phyloP scores from a whole-genome alignment of 2,329 filamentous ascomycete species.

The Fusarium pseudograminearum region DNA sequence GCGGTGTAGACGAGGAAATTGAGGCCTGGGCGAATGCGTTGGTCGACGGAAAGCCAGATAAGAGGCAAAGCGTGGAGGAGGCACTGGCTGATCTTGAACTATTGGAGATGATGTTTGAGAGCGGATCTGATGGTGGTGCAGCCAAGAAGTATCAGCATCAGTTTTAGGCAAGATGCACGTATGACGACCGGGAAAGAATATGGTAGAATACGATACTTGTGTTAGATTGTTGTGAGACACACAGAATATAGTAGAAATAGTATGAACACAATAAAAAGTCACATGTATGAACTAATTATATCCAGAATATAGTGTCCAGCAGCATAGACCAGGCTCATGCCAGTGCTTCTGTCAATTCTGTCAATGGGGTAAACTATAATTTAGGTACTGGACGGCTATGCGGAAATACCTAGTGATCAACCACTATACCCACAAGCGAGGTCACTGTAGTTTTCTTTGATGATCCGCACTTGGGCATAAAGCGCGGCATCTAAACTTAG shows the following conservation, averaged over 20 bases:
- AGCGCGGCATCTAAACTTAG: neutral
- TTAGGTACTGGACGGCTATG: neutral
- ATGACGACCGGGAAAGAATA: slow-evolving; percentile 48
- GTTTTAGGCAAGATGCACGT: slow-evolving; percentile 17
- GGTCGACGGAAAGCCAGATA: slow-evolving; percentile 59
- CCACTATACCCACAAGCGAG: slow-evolving; percentile 6
- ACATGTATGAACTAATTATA: neutral
- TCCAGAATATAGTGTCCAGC: neutral
- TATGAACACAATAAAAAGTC: neutral
- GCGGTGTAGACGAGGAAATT: slow-evolving; percentile 70
- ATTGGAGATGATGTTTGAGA: slow-evolving; percentile 63
- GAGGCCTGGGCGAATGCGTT: slow-evolving; percentile 70
- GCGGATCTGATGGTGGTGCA: slow-evolving; percentile 59
- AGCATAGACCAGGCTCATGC: neutral
- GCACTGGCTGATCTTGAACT: slow-evolving; percentile 72
- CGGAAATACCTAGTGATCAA: neutral
- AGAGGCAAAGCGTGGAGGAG: slow-evolving; percentile 67
- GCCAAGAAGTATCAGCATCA: slow-evolving; percentile 57
- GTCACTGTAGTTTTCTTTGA: neutral
- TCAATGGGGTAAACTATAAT: neutral
- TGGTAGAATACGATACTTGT: neutral
- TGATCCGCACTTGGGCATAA: neutral
- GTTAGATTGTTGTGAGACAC: neutral
- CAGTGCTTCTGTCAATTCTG: neutral
- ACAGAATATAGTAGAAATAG: neutral